Evolutionary conservation across 805 yeast species (phyloP), one percentile per base, ranked within the genome.

Genomic region (Tetrapisispora phaffii): DNA sequence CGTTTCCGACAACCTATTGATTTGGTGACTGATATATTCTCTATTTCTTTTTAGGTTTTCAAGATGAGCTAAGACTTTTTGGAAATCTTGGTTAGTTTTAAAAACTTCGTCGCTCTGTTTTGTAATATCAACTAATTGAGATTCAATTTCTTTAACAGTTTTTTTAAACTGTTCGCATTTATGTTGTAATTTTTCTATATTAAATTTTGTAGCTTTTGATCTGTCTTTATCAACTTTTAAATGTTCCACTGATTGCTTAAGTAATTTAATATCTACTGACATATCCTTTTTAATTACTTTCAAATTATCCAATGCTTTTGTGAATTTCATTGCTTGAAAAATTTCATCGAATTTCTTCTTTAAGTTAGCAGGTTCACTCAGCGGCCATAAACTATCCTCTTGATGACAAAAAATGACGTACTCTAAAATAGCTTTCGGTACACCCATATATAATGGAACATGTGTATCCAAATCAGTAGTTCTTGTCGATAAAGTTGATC

Each of bases 381-480:
- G 70, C 1, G 99, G 99, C 99, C 99, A 93, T 24, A 87, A 65
- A 54, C 90, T 81, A 48, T 93, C 99, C 57, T 93, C 99, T 62
- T 93, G 99, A 58, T 93, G 99, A 58, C 98, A 90, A 65, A 93
- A 93, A 1, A 90, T 81, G 35, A 93, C 98, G 60, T 87, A 86
- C 52, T 90, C 96, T 42, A 93, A 66, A 44, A 93, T 78, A 0
- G 97, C 85, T 47, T 78, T 77, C 0, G 96, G 84, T 1, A 89
- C 95, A 6, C 98, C 99, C 45, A 93, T 69, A 50, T 79, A 80
- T 21, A 74, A 71, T 1, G 97, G 97, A 33, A 93, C 80, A 45
- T 82, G 82, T 5, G 73, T 65, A 57, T 93, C 96, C 41, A 93
- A 71, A 50, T 90, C 97, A 0, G 85, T 79, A 49, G 87, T 80